These are phyloP conservation scores for Trichoderma asperellum DNA, from an alignment of 2,329 filamentous ascomycete species.

Conservation along the genomic window DNA sequence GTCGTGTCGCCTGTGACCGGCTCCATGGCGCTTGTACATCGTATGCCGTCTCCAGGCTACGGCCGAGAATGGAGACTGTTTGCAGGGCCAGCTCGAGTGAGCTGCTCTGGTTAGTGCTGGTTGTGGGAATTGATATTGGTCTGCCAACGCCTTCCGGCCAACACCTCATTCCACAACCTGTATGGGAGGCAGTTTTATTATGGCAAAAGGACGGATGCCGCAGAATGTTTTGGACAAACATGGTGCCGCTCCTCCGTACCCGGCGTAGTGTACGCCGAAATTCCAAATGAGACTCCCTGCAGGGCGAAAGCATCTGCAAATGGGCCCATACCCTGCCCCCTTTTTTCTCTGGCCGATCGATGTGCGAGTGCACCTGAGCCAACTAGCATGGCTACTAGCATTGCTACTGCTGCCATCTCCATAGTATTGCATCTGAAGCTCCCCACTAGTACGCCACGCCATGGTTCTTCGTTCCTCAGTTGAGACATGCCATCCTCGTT, in stretches of 20 bases:
- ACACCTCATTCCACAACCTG: background rate
- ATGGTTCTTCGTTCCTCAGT: constrained; percentile 43
- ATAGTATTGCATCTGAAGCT: constrained; percentile 21
- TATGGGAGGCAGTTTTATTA: background rate
- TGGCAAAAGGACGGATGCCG: background rate
- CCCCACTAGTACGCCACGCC: constrained; percentile 26
- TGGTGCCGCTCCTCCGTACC: background rate
- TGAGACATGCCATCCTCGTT: constrained; percentile 46
- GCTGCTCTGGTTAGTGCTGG: background rate
- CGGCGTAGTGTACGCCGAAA: background rate
- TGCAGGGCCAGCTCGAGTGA: constrained; percentile 9
- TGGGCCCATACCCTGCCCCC: constrained; percentile 2
- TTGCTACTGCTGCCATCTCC: constrained; percentile 1
- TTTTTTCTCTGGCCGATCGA: background rate
- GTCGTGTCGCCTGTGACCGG: constrained; percentile 7
- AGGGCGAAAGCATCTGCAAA: constrained; percentile 14
- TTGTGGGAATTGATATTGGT: constrained; percentile 10
- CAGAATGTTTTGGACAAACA: background rate
- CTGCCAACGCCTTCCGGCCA: background rate
- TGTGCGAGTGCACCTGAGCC: constrained; percentile 16
- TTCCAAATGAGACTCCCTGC: constrained; percentile 14
- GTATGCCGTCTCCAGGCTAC: constrained; percentile 9
- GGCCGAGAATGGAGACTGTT: constrained; percentile 17
- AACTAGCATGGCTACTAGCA: constrained; percentile 12
- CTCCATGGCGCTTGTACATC: constrained; percentile 14